These are phyloP conservation scores for Polygonum maritimum DNA, from an alignment of 148 eudicot genomes.

Conservation along the genomic window DNA sequence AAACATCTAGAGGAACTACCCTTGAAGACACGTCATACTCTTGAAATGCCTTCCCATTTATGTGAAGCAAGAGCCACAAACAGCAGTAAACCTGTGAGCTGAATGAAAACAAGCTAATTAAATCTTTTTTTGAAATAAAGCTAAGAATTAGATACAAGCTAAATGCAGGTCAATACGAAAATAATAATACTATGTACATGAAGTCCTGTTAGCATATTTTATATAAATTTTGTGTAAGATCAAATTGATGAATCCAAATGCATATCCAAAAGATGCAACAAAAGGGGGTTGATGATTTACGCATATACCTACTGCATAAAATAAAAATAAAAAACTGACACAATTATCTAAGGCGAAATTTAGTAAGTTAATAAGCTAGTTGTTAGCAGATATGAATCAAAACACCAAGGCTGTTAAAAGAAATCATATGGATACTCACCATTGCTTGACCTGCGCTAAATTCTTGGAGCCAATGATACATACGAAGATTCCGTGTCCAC, in stretches of 20 bases:
- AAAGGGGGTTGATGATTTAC: not conserved
- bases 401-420: not conserved
- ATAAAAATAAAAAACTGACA: not conserved
- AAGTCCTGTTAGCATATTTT: not conserved
- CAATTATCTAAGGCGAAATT: not conserved
- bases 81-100: slow-evolving; percentile 81
- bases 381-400: not conserved
- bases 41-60: slow-evolving; percentile 87
- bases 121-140: not conserved
- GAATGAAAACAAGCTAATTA: not conserved
- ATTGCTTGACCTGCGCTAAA: not conserved
- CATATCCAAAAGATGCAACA: not conserved
- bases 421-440: not conserved
- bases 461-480: not conserved
- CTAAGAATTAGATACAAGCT: not conserved
- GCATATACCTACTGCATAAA: not conserved
- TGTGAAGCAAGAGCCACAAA: slow-evolving; percentile 79
- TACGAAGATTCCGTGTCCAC: not conserved
- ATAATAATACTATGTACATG: not conserved
- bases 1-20: slow-evolving; percentile 74
- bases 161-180: not conserved
- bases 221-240: not conserved
- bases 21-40: slow-evolving; percentile 62
- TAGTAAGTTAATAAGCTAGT: not conserved
- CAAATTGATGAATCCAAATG: not conserved